Conservation (phyloP, 2,329 filamentous ascomycete species). For the Pseudogymnoascus sp. region DNA sequence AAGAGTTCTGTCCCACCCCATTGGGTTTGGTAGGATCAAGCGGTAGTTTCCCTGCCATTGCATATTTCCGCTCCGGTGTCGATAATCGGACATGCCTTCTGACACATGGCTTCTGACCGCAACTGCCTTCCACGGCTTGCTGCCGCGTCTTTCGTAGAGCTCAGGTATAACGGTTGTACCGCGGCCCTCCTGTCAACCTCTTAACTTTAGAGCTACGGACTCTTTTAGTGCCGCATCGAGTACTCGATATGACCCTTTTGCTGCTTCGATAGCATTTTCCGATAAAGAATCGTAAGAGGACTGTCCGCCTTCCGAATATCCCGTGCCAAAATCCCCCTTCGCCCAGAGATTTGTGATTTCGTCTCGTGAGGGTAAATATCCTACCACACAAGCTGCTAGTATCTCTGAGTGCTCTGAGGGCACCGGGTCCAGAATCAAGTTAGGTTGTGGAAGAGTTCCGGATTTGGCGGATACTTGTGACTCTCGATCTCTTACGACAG, state of each 20-base stretch:
- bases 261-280: conserved; percentile 55
- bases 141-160: background rate
- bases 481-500: conserved; percentile 48
- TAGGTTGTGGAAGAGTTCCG: conserved; percentile 26
- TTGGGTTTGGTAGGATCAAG: background rate
- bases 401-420: conserved; percentile 71
- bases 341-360: conserved; percentile 94
- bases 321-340: conserved; percentile 55
- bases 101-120: conserved; percentile 4
- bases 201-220: conserved; percentile 34
- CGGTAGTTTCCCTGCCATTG: background rate
- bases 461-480: conserved; percentile 21
- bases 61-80: background rate
- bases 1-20: background rate
- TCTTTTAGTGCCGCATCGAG: conserved; percentile 54
- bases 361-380: conserved; percentile 75
- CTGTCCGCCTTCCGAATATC: conserved; percentile 35
- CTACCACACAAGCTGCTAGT: conserved; percentile 78
- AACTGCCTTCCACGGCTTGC: background rate
- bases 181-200: background rate
- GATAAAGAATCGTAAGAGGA: conserved; percentile 44
- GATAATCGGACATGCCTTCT: background rate
- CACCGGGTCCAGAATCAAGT: conserved; percentile 69
- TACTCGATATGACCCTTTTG: conserved; percentile 48
- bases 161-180: background rate